Conservation (phyloP, 1,284 basidiomycete genomes). For the Paramarasmius palmivorus region DNA sequence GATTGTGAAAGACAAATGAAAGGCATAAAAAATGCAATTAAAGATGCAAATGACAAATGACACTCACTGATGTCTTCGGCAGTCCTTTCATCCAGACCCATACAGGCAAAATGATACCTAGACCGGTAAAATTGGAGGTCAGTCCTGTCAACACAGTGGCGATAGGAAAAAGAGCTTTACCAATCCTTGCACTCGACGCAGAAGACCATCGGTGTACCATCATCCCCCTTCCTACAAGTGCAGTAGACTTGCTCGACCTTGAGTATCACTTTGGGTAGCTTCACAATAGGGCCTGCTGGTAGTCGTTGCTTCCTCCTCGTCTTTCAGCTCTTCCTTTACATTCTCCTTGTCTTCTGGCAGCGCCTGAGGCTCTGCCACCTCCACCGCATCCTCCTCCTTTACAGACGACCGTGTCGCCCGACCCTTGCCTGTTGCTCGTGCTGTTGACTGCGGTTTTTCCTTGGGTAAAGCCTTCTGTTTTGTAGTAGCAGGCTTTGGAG, state of each 20-base stretch:
- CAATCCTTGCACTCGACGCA: slow-evolving; percentile 75
- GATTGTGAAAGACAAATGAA: slow-evolving; percentile 2
- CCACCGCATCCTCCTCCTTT: background rate
- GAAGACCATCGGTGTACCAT: slow-evolving; percentile 80
- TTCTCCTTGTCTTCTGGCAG: slow-evolving; percentile 14
- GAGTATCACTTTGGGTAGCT: slow-evolving; percentile 15
- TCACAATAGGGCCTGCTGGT: background rate
- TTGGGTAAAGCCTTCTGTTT: background rate
- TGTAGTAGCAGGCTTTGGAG: slow-evolving; percentile 2
- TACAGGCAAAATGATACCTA: slow-evolving; percentile 79
- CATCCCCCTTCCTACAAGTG: slow-evolving; percentile 62
- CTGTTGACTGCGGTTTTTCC: background rate
- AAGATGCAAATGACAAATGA: slow-evolving; percentile 7
- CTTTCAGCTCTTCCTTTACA: slow-evolving; percentile 1
- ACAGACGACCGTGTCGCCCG: background rate
- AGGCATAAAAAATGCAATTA: background rate
- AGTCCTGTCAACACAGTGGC: background rate
- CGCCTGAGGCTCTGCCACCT: slow-evolving; percentile 10
- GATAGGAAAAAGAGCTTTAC: slow-evolving; percentile 48
- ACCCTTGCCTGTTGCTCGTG: slow-evolving; percentile 6
- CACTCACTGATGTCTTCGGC: slow-evolving; percentile 77
- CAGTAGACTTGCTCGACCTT: slow-evolving; percentile 42
- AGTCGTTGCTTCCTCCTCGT: background rate
- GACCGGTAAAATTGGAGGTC: slow-evolving; percentile 2
- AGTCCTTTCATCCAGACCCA: slow-evolving; percentile 56